phyloP scores from a whole-genome alignment of 129 eudicot species.

The Rutidosis leptorrhynchoides region DNA sequence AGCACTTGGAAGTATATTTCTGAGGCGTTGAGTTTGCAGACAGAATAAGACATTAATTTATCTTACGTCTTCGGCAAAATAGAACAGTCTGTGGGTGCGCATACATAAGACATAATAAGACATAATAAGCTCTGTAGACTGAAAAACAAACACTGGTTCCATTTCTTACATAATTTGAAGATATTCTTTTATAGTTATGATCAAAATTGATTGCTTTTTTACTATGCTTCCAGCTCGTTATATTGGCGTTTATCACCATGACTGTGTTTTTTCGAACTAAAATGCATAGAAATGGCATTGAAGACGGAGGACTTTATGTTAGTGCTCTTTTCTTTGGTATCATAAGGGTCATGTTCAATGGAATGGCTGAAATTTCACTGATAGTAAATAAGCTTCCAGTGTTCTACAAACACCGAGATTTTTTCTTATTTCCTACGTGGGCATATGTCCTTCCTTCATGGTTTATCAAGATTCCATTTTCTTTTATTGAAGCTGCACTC shows the following conservation, averaged over 20 bases:
- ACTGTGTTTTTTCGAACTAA: slow-evolving; percentile 62
- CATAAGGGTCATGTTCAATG: slow-evolving; percentile 50
- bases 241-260: slow-evolving; percentile 52
- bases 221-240: slow-evolving; percentile 35
- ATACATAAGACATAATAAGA: too few relatives aligned
- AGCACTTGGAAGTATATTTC: too few relatives aligned
- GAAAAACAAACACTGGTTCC: too few relatives aligned
- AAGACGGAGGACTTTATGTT: slow-evolving; percentile 44
- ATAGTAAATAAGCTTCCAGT: slow-evolving; percentile 72
- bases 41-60: too few relatives aligned
- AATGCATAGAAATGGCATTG: slow-evolving; percentile 36
- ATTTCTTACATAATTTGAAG: not conserved
- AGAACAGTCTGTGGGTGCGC: too few relatives aligned
- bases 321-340: slow-evolving; percentile 52
- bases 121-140: too few relatives aligned
- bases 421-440: slow-evolving; percentile 75
- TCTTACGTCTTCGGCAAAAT: too few relatives aligned
- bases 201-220: slow-evolving; percentile 1
- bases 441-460: slow-evolving; percentile 70
- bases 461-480: slow-evolving; percentile 59
- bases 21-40: too few relatives aligned
- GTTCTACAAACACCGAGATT: slow-evolving; percentile 79
- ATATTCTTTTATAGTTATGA: not conserved
- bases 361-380: slow-evolving; percentile 69
- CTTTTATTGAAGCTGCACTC: slow-evolving; percentile 54